A percentile compares a stretch with the other conserved stretches of the same genome.
phyloP scores from a whole-genome alignment of 495 filamentous ascomycete genomes.

The Aspergillus asperescens region DNA sequence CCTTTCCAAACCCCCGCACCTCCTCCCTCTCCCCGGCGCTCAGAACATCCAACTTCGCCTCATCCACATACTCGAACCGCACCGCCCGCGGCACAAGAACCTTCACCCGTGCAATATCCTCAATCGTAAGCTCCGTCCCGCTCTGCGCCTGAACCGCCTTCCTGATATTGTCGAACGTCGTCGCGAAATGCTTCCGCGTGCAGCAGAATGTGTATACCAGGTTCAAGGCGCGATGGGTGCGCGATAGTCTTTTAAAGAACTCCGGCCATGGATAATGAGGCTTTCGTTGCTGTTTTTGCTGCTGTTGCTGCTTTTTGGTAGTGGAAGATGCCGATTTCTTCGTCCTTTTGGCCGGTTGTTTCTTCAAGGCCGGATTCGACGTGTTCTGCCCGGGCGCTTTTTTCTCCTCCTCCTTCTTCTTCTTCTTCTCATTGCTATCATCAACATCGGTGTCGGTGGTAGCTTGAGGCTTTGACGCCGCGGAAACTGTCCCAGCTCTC shows the following conservation, averaged over 20 bases:
- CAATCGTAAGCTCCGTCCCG: constrained; percentile 57
- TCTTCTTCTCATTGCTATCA: neutral
- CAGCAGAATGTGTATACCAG: constrained; percentile 92
- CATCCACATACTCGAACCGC: constrained; percentile 82
- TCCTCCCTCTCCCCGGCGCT: constrained; percentile 54
- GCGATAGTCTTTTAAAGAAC: constrained; percentile 63
- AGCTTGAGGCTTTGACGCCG: neutral
- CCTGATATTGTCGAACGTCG: constrained; percentile 84
- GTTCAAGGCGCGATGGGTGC: constrained; percentile 80
- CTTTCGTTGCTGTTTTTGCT: constrained; percentile 30
- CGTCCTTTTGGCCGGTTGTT: neutral
- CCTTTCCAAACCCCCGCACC: constrained; percentile 9
- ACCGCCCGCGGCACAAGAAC: constrained; percentile 70
- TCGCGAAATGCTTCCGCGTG: constrained; percentile 84
- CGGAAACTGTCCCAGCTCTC: neutral
- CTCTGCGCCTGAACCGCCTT: constrained; percentile 79
- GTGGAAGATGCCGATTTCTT: neutral
- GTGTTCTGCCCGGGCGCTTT: neutral
- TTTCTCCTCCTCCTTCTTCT: neutral
- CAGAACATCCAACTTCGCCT: constrained; percentile 72
- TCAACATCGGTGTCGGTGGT: too few relatives aligned
- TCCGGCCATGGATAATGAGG: constrained; percentile 63
- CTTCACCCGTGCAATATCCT: constrained; percentile 79
- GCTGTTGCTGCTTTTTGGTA: constrained; percentile 3
- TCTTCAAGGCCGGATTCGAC: neutral